phyloP scores from a whole-genome alignment of 306 rosid species.

The Corylus heterophylla region DNA sequence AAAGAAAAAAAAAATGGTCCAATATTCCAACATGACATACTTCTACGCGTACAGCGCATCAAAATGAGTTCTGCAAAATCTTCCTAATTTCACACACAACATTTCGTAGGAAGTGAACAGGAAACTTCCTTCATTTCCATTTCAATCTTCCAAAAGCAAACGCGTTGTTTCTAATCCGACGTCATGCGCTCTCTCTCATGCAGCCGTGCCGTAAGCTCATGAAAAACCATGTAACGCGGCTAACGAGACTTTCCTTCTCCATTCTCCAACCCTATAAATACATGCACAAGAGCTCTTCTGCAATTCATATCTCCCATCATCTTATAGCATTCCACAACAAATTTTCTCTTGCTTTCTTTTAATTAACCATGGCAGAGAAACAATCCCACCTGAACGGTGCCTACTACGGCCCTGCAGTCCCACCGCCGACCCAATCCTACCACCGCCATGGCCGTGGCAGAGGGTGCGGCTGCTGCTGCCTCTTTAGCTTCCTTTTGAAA shows the following conservation, averaged over 20 bases:
- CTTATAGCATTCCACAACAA: neutral
- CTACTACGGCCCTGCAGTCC: neutral
- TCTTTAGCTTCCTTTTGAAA: slow-evolving; percentile 9
- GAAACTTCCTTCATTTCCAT: neutral
- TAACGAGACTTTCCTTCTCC: neutral
- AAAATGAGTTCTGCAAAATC: neutral
- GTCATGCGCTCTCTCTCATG: neutral
- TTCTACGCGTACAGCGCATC: neutral
- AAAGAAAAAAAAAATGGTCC: no score
- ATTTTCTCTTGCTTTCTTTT: neutral
- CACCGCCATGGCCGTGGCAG: slow-evolving; percentile 3
- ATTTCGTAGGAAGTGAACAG: neutral
- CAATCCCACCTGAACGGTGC: slow-evolving; percentile 2
- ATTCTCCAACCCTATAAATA: neutral
- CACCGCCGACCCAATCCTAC: neutral
- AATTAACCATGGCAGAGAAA: neutral
- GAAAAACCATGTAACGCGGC: neutral
- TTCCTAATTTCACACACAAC: neutral
- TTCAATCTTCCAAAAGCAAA: slow-evolving; percentile 6
- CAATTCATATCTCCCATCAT: neutral
- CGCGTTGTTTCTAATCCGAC: slow-evolving; percentile 19
- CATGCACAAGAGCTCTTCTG: neutral
- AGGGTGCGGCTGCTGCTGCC: slow-evolving; percentile 11
- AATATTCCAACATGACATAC: neutral
- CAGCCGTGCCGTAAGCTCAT: neutral